Base-by-base conservation (phyloP, 768 basidiomycete species). In the Wakefieldia striispora region DNA sequence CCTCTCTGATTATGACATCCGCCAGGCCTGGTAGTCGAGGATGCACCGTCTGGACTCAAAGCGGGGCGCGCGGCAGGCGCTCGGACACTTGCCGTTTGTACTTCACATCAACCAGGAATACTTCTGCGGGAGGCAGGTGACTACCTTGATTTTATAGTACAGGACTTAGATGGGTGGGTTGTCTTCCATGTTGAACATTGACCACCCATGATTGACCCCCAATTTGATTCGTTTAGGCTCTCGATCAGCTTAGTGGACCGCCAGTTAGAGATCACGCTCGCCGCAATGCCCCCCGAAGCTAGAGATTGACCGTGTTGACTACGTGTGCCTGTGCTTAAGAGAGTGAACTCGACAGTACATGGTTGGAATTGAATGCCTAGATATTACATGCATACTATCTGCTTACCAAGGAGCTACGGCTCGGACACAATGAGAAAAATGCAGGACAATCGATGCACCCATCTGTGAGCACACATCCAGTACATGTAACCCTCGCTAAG, bases 21-120 rank as follows among this genome's bases (percentile, higher is more conserved):
- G 31, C n/a, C 41, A 91, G 88, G 88, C 60, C 73, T 95, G 50
- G 93, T 95, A 8, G 76, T 97, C 3, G 92, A 95, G 60, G 94
- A 97, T 60, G 92, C 94, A 2, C 86, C 91, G 4, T 85, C 89
- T 13, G 94, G 94, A 3, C 70, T 94, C 55, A 73, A 72, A 51
- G 77, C 88, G 14, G 91, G 91, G 19, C 79, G 78, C 40, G 83
- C 86, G 7, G 87, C 91, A 16, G 90, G 91, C 11, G 77, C 87
- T 42, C 75, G 68, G 40, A 88, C 87, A 0, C 75, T 95, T 13
- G 94, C 87, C 1, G 88, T 94, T 1, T 89, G 88, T 63, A 95
- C 94, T 27, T 88, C 87, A 6, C 88, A 92, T 46, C 61, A 77
- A 21, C 72, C 81, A 16, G 76, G 79, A 36, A 64, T 65, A 29